These are phyloP conservation scores for Fusarium cyanostomum DNA, from an alignment of 2,329 filamentous ascomycete species.

Conservation along the genomic window DNA sequence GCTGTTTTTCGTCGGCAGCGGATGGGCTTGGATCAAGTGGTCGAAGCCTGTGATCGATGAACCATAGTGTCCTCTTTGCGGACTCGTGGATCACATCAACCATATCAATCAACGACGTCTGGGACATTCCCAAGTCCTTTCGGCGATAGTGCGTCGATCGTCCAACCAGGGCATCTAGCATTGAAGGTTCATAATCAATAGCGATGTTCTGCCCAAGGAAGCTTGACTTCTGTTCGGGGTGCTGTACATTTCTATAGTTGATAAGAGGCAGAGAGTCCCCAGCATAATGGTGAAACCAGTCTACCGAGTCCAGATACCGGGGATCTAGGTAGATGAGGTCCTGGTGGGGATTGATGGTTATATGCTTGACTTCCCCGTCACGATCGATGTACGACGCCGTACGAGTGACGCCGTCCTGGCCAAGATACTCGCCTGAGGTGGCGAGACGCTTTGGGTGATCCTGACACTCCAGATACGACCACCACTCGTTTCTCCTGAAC, in stretches of 20 bases:
- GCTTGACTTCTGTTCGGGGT: background rate
- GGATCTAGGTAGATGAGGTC: constrained; percentile 19
- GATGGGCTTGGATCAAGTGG: background rate
- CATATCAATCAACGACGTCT: background rate
- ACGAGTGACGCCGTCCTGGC: background rate
- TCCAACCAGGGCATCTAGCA: background rate
- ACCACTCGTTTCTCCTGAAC: constrained; percentile 28
- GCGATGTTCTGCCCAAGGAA: constrained; percentile 20
- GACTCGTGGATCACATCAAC: background rate
- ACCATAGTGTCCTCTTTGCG: constrained; percentile 10
- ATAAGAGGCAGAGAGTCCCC: background rate
- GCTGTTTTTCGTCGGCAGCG: rapidly evolving
- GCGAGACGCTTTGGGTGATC: constrained; percentile 3
- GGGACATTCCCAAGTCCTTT: background rate
- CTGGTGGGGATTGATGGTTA: constrained; percentile 8
- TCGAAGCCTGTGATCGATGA: constrained; percentile 11
- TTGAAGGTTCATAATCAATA: constrained; percentile 15
- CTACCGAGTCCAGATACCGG: background rate
- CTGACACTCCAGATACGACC: background rate
- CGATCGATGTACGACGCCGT: constrained; percentile 9
- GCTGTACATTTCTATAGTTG: background rate
- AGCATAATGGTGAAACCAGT: background rate
- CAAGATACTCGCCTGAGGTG: background rate
- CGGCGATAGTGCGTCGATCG: background rate
- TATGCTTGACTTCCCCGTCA: background rate